Conservation (phyloP, 2,329 filamentous ascomycete genomes). For the Ophiocordyceps camponoti-floridani region DNA sequence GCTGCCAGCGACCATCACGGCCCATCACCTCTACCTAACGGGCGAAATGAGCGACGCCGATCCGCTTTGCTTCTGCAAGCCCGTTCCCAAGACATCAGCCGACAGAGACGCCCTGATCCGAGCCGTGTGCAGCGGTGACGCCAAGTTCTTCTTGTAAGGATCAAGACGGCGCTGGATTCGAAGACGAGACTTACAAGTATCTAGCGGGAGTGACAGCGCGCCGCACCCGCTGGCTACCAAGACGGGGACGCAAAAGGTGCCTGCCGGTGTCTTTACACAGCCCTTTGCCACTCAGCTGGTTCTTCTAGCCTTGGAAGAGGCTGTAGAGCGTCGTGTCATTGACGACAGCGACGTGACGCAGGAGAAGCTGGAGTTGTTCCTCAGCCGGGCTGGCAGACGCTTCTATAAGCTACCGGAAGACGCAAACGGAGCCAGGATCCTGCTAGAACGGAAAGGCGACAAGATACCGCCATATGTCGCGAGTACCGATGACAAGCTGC, state of each 20-base stretch:
- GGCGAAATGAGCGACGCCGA: slow-evolving; percentile 36
- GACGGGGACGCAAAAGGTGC: slow-evolving; percentile 24
- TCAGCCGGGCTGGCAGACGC: slow-evolving; percentile 30
- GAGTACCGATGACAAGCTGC: background rate
- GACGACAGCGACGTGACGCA: slow-evolving; percentile 32
- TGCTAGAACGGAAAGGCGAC: background rate
- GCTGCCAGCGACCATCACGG: slow-evolving; percentile 47
- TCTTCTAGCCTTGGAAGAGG: slow-evolving; percentile 42
- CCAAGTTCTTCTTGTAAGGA: slow-evolving; percentile 47
- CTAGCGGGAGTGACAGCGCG: slow-evolving; percentile 37
- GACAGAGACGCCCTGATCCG: slow-evolving; percentile 46
- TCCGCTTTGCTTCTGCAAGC: slow-evolving; percentile 49
- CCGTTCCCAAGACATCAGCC: slow-evolving; percentile 54
- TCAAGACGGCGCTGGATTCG: too few species aligned
- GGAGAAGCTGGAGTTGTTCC: slow-evolving; percentile 34
- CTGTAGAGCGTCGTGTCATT: slow-evolving; percentile 33
- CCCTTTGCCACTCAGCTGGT: slow-evolving; percentile 50
- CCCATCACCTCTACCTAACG: slow-evolving; percentile 69
- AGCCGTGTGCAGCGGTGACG: slow-evolving; percentile 37
- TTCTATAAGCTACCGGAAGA: slow-evolving; percentile 24
- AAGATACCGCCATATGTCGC: background rate
- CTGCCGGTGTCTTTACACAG: slow-evolving; percentile 68
- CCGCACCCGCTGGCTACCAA: slow-evolving; percentile 47
- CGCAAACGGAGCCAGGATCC: background rate
- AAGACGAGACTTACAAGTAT: too few species aligned